These are phyloP conservation scores for Haplosporangium sp. DNA, from an alignment of 371 early-diverging fungal species.

Conservation along the genomic window DNA sequence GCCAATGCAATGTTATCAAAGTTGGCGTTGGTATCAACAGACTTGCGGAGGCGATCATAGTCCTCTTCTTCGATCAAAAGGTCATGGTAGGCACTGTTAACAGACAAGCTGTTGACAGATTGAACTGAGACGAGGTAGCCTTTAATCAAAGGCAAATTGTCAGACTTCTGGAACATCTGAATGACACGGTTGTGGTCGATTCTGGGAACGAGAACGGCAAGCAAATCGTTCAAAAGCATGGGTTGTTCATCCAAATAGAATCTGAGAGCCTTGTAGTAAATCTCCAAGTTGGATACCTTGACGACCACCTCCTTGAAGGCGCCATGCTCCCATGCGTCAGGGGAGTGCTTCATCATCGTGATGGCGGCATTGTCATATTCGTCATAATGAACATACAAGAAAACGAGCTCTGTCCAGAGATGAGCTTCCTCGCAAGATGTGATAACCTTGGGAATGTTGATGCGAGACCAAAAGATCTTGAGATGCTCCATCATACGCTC, in stretches of 20 bases:
- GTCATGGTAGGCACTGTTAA: conserved; percentile 95
- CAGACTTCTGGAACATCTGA: conserved; percentile 94
- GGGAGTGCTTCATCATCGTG: conserved; percentile 93
- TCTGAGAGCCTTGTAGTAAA: conserved; percentile 96
- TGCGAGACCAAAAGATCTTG: conserved; percentile 93
- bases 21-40: conserved; percentile 92
- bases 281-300: conserved; percentile 95
- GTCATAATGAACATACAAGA: conserved; percentile 97
- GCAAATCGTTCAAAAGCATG: conserved; percentile 89
- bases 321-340: conserved; percentile 95
- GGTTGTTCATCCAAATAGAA: conserved; percentile 98
- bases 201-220: conserved; percentile 87
- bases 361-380: conserved; percentile 97
- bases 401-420: conserved; percentile 96
- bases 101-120: conserved; percentile 89
- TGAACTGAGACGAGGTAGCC: conserved; percentile 94
- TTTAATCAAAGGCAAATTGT: conserved; percentile 96
- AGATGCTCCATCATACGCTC: conserved; percentile 97
- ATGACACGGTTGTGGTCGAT: conserved; percentile 97
- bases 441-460: conserved; percentile 99
- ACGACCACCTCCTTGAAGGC: conserved; percentile 95
- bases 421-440: conserved; percentile 92
- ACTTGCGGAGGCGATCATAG: conserved; percentile 88
- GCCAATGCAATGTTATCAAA: conserved; percentile 94
- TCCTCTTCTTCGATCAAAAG: conserved; percentile 97